These are phyloP conservation scores for Podospora sp. DNA, from an alignment of 495 filamentous ascomycete genomes.

Conservation along the genomic window DNA sequence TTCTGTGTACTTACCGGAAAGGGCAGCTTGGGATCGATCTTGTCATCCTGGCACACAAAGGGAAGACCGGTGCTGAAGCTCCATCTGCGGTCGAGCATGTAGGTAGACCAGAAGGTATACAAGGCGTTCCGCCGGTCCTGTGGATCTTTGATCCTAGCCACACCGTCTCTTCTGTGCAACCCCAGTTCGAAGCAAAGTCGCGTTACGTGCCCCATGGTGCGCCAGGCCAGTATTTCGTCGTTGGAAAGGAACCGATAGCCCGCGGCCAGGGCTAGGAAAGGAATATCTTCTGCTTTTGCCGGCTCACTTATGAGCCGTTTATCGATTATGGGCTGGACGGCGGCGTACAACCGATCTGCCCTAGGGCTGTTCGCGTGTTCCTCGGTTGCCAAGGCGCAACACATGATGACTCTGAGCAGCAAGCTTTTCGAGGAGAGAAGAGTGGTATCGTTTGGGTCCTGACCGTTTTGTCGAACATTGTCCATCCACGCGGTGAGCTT, in stretches of 20 bases:
- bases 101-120: conserved; percentile 78
- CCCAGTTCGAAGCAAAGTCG: conserved; percentile 80
- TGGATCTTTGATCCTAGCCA: conserved; percentile 64
- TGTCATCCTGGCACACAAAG: conserved; percentile 78
- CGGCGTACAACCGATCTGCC: conserved; percentile 69
- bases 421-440: conserved; percentile 69
- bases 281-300: conserved; percentile 67
- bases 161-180: conserved; percentile 72
- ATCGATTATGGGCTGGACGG: conserved; percentile 68
- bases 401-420: conserved; percentile 77
- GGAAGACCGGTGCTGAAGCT: conserved; percentile 80
- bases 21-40: conserved; percentile 77
- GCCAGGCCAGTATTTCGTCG: conserved; percentile 79
- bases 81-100: conserved; percentile 80
- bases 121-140: conserved; percentile 64
- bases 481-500: conserved; percentile 72
- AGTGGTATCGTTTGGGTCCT: conserved; percentile 51
- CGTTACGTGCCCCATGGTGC: conserved; percentile 73
- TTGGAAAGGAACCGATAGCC: conserved; percentile 84
- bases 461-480: conserved; percentile 34
- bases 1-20: conserved; percentile 63
- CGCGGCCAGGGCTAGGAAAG: conserved; percentile 73
- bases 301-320: conserved; percentile 66
- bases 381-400: conserved; percentile 71
- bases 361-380: conserved; percentile 74